Base-by-base conservation (phyloP, 2,329 filamentous ascomycete genomes). In the Hysterium pulicare region DNA sequence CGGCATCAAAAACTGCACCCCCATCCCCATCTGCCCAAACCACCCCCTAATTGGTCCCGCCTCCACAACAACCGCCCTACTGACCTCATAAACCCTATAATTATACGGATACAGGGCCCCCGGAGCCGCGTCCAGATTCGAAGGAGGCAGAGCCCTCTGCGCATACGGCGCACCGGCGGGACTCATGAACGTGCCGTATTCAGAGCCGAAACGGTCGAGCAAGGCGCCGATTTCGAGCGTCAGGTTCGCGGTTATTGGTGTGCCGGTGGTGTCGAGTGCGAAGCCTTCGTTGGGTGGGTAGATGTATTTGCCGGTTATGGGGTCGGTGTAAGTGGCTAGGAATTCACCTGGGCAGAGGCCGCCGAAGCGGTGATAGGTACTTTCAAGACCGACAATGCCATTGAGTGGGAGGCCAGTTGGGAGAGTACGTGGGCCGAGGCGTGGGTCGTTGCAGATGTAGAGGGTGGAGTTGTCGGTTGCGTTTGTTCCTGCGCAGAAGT, bases 21-120 rank as follows among this genome's bases (percentile, higher is more conserved):
- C 74, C 28, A 73, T 62, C 0, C 75, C 75, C 0, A 71, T 72
- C 59, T 77, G 73, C 7, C 71, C 71, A 44, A 76, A 78, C 72
- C 70, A 76, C 7, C 70, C 64, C 2, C 70, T 67, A 46, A 77
- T 73, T 0, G 73, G 72, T 0, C 74, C 75, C 7, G 69, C 56
- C 0, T 64, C 42, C 0, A 74, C 71, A 3, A 54, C 51, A 3
- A 78, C 62, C 1, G 61, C 49, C 47, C 62, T 64, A 5, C 58
- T 49, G 3, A 77, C 73, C 16, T 65, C 51, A 53, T 77, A 78
- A 0, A 77, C 61, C 40, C 72, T 67, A 49, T 78, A 77, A 44
- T 73, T 75, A 52, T 70, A 74, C 1, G 73, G 73, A 33, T 69
- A 71, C 3, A 47, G 16, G 20, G 40, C 42, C 17, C 55, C 49